Evolutionary conservation across 768 basidiomycete genomes (phyloP).

Genomic region (Leccinum aurantiacum): DNA sequence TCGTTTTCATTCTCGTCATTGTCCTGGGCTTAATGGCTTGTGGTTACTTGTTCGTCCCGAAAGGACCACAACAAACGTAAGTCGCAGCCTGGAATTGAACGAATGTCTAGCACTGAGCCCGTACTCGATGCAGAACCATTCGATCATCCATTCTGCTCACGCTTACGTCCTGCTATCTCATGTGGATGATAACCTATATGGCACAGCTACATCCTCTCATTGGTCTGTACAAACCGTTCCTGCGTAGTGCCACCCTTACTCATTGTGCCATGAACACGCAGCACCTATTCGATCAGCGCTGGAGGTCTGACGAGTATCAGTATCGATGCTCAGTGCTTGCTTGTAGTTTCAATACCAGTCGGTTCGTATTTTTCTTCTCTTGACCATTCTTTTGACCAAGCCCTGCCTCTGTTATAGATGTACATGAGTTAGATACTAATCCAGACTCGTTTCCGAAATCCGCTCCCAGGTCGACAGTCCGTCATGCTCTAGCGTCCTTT

Average conservation of each 20-base stretch:
- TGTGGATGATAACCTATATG: slow-evolving; percentile 98
- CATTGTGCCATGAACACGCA: slow-evolving; percentile 3
- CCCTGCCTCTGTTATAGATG: slow-evolving; percentile 18
- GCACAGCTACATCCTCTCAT: slow-evolving; percentile 92
- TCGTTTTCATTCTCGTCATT: slow-evolving; percentile 65
- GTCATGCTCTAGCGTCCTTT: neutral
- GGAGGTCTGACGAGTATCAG: slow-evolving; percentile 18
- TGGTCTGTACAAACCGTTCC: slow-evolving; percentile 46
- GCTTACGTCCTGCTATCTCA: slow-evolving; percentile 82
- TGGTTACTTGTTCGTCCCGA: slow-evolving; percentile 71
- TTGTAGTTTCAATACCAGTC: slow-evolving; percentile 25
- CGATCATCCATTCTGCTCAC: slow-evolving; percentile 80
- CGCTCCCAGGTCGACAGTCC: neutral
- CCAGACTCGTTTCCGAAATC: slow-evolving; percentile 3
- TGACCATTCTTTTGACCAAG: slow-evolving; percentile 4
- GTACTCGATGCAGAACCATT: slow-evolving; percentile 57
- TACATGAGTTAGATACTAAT: slow-evolving; percentile 29
- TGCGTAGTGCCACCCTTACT: neutral
- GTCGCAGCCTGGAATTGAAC: slow-evolving; percentile 29
- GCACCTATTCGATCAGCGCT: slow-evolving; percentile 19
- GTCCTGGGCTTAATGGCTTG: slow-evolving; percentile 62
- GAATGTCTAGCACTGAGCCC: neutral
- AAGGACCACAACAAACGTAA: slow-evolving; percentile 89
- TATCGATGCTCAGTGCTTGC: neutral
- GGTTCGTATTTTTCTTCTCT: slow-evolving; percentile 1